phyloP scores from a whole-genome alignment of 805 yeast genomes.

The Starmerella floricola region DNA sequence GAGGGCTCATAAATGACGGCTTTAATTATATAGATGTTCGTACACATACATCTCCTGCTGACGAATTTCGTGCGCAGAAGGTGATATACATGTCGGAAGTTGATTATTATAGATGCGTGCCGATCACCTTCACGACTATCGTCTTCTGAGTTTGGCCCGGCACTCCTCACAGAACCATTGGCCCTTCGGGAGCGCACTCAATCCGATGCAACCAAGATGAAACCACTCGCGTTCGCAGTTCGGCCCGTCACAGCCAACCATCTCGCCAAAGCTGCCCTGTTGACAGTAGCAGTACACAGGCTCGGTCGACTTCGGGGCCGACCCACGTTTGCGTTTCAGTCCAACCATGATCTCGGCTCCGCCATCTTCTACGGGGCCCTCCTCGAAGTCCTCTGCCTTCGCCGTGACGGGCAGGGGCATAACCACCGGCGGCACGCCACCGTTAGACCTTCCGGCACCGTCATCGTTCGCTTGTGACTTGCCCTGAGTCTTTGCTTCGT shows the following conservation, averaged over 20 bases:
- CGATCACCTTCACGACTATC: conserved; percentile 6
- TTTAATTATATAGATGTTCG: too few species aligned
- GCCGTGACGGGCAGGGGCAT: conserved; percentile 4
- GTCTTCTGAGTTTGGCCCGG: conserved; percentile 19
- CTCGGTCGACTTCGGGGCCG: conserved; percentile 32
- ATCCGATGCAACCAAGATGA: conserved; percentile 84
- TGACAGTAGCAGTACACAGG: conserved; percentile 93
- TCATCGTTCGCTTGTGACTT: too few species aligned
- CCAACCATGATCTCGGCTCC: conserved; percentile 9
- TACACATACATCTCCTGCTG: too few species aligned
- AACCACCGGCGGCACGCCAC: conserved; percentile 10
- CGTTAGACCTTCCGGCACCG: neutral
- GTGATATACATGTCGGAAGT: too few species aligned
- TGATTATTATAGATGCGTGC: too few species aligned
- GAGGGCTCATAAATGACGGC: too few species aligned
- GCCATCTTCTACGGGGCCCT: conserved; percentile 25
- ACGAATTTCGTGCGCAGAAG: too few species aligned
- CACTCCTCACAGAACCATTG: conserved; percentile 75
- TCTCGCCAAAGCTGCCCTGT: conserved; percentile 94
- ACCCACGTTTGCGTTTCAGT: conserved; percentile 17
- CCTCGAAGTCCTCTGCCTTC: conserved; percentile 8
- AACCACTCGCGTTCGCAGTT: conserved; percentile 91
- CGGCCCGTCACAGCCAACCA: conserved; percentile 98
- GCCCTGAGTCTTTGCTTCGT: too few species aligned
- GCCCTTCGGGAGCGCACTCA: conserved; percentile 74